Conservation (phyloP, 2,329 filamentous ascomycete genomes). For the Aspergillus intermedius region DNA sequence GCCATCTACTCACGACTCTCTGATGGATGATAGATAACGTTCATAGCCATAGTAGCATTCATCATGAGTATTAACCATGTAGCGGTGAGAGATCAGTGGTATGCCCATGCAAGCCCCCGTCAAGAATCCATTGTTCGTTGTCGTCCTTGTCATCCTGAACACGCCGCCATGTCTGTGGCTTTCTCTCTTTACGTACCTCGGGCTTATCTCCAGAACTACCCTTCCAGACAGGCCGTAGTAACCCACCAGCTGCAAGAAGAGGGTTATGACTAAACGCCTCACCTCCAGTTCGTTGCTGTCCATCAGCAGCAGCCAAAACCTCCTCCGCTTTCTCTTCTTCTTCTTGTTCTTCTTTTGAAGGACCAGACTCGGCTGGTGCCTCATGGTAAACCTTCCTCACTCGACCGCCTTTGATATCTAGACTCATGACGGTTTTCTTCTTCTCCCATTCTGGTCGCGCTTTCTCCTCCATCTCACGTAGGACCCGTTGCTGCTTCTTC, state of each 20-base stretch:
- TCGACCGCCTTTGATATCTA: slow-evolving; percentile 72
- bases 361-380: slow-evolving; percentile 19
- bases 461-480: slow-evolving; percentile 82
- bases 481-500: slow-evolving; percentile 75
- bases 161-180: slow-evolving; percentile 39
- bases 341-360: slow-evolving; percentile 16
- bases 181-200: slow-evolving; percentile 25
- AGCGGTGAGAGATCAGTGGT: background rate
- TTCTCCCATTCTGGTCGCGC: slow-evolving; percentile 83
- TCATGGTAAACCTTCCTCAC: slow-evolving; percentile 54
- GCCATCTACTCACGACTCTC: too few relatives aligned
- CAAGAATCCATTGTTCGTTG: slow-evolving; percentile 44
- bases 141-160: slow-evolving; percentile 44
- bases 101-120: slow-evolving; percentile 38
- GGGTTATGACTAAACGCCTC: slow-evolving; percentile 41
- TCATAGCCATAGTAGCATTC: background rate
- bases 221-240: slow-evolving; percentile 42
- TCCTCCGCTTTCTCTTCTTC: slow-evolving; percentile 16
- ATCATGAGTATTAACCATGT: background rate
- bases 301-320: slow-evolving; percentile 10
- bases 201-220: slow-evolving; percentile 21
- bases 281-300: slow-evolving; percentile 12
- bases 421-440: slow-evolving; percentile 72
- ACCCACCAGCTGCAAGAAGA: slow-evolving; percentile 36
- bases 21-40: background rate